A percentile compares a stretch with the other conserved stretches of the same genome.
Conservation (phyloP, 192 early-diverging fungal genomes). For the Coemansia sp. region DNA sequence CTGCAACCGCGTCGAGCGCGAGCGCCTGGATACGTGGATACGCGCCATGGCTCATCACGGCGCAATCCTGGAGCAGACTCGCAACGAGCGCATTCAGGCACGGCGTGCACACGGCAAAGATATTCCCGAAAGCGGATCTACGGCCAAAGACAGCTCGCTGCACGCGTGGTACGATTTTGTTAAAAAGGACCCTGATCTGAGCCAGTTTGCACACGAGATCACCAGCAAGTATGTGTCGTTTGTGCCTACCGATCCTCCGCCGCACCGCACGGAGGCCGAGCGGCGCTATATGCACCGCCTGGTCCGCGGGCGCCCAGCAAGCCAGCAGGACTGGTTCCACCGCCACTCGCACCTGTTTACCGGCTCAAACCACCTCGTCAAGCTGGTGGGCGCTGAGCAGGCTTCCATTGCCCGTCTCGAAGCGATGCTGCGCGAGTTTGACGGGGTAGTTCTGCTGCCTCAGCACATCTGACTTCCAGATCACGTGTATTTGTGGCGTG, state of each 20-base stretch:
- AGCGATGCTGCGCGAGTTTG: conserved; percentile 32
- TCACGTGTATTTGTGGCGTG: conserved; percentile 10
- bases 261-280: conserved; percentile 41
- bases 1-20: conserved; percentile 40
- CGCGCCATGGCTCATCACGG: conserved; percentile 19
- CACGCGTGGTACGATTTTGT: conserved; percentile 39
- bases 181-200: conserved; percentile 28
- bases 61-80: conserved; percentile 16
- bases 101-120: conserved; percentile 31
- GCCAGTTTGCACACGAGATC: conserved; percentile 36
- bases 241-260: conserved; percentile 30
- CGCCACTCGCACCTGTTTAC: conserved; percentile 45
- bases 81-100: conserved; percentile 22
- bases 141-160: conserved; percentile 1
- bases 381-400: conserved; percentile 39
- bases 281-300: conserved; percentile 23
- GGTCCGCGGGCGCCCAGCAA: conserved; percentile 18
- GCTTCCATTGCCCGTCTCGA: conserved; percentile 21
- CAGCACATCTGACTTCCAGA: conserved; percentile 21
- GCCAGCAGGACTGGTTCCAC: conserved; percentile 47
- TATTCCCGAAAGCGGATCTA: conserved; percentile 16
- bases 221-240: conserved; percentile 30
- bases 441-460: conserved; percentile 24
- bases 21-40: conserved; percentile 30
- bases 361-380: conserved; percentile 41